Percentiles rank a stretch among this genome's conserved stretches.
Evolutionary conservation across 2,329 filamentous ascomycete species (phyloP).

Genomic region (Sporothrix schenckii): DNA sequence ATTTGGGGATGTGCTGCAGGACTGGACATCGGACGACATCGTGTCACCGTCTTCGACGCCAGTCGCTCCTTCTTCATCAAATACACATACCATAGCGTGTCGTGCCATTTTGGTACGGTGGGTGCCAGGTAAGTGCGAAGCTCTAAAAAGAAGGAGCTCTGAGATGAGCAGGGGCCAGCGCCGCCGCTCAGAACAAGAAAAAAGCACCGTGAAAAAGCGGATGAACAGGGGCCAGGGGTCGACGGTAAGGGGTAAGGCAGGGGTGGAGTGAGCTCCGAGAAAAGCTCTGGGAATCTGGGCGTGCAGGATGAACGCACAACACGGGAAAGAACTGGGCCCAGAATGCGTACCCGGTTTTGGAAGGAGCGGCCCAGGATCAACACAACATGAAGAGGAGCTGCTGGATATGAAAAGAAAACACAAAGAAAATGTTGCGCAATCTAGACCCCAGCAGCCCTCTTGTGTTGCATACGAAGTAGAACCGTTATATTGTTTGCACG

Average conservation of each 20-base stretch:
- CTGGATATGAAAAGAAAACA: neutral
- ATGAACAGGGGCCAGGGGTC: slow-evolving; percentile 14
- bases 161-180: slow-evolving; percentile 28
- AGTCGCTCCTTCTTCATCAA: neutral
- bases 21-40: neutral
- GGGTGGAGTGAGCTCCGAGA: neutral
- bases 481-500: slow-evolving; percentile 25
- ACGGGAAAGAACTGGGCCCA: slow-evolving; percentile 22
- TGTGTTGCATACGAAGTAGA: slow-evolving; percentile 17
- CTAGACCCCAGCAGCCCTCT: slow-evolving; percentile 2
- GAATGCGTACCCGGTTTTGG: slow-evolving; percentile 24
- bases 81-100: neutral
- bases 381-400: neutral
- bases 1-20: neutral
- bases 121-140: slow-evolving; percentile 5
- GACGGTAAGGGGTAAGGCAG: slow-evolving; percentile 23
- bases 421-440: neutral
- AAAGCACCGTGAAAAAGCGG: neutral
- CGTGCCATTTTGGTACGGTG: slow-evolving; percentile 25
- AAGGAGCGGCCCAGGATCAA: slow-evolving; percentile 17
- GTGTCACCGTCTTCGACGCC: neutral
- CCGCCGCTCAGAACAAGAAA: slow-evolving; percentile 24
- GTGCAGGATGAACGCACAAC: neutral
- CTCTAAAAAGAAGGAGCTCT: neutral
- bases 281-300: neutral